phyloP scores from a whole-genome alignment of 1,284 basidiomycete genomes.

The Papiliotrema fonsecae region DNA sequence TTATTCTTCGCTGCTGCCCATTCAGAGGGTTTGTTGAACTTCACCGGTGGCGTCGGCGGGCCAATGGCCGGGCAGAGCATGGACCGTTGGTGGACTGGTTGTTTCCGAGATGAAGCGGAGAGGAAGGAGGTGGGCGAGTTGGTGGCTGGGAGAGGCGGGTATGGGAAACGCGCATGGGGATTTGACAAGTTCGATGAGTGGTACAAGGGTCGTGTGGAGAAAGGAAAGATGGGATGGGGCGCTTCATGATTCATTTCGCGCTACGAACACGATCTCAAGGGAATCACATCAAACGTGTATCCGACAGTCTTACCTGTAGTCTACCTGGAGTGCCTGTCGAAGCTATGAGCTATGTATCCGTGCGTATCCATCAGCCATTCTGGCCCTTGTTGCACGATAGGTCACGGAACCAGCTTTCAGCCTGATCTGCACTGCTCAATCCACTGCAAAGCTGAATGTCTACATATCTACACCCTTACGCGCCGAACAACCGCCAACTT shows the following conservation, averaged over 20 bases:
- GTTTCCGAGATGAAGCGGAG: conserved; percentile 59
- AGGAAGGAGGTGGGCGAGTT: conserved; percentile 58
- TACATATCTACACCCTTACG: too few species aligned
- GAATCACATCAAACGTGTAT: not conserved
- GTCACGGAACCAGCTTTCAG: too few species aligned
- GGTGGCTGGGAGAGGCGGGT: conserved; percentile 29
- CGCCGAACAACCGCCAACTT: conserved; percentile 1
- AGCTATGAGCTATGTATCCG: too few species aligned
- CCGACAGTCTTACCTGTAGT: too few species aligned
- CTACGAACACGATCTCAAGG: not conserved
- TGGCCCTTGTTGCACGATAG: too few species aligned
- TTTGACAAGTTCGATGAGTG: conserved; percentile 21
- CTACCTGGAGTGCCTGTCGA: too few species aligned
- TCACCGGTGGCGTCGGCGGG: conserved; percentile 36
- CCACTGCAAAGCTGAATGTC: too few species aligned
- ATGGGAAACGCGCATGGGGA: conserved; percentile 9
- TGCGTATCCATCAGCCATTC: too few species aligned
- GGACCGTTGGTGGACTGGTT: conserved; percentile 73
- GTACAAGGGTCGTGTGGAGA: not conserved
- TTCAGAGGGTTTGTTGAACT: conserved; percentile 55
- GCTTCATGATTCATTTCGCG: too few species aligned
- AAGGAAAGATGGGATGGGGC: not conserved
- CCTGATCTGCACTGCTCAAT: too few species aligned
- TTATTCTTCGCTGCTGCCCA: conserved; percentile 67
- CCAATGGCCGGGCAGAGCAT: conserved; percentile 56